A percentile compares a stretch with the other conserved stretches of the same genome.
Evolutionary conservation across 83 land plant species (phyloP).

Genomic region (Thuja plicata): DNA sequence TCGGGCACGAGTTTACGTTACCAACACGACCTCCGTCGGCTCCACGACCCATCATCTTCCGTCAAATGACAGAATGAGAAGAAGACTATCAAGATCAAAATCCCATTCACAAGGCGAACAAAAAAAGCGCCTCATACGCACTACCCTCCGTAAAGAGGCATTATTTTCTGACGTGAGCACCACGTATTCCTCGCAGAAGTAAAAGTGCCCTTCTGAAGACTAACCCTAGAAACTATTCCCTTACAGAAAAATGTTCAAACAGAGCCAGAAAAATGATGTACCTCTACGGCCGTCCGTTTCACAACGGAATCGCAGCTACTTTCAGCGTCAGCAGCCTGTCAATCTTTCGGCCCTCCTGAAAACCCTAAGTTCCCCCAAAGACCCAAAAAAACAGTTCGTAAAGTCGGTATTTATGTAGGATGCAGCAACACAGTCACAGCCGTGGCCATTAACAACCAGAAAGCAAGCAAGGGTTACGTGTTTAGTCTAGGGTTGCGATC

Average conservation of each 20-base stretch:
- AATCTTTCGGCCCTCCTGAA: neutral
- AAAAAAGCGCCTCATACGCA: neutral
- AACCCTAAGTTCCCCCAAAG: neutral
- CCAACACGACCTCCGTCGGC: neutral
- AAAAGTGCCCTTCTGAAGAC: neutral
- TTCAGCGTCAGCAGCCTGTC: neutral
- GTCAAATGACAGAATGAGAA: neutral
- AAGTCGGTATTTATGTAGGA: neutral
- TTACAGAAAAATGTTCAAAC: neutral
- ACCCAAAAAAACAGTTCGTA: neutral
- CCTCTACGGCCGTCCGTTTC: neutral
- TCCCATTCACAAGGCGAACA: neutral
- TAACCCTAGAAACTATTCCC: neutral
- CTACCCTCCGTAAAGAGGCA: neutral
- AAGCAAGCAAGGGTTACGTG: neutral
- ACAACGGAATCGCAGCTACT: neutral
- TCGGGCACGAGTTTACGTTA: neutral
- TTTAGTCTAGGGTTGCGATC: slow-evolving; percentile 13
- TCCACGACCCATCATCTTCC: slow-evolving; percentile 10
- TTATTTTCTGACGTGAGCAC: neutral
- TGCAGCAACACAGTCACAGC: neutral
- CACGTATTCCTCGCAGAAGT: neutral
- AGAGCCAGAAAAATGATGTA: slow-evolving; percentile 1
- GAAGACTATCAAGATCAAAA: neutral
- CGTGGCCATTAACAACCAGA: neutral